Percentiles rank a stretch among this genome's conserved stretches.
These are phyloP conservation scores for Rosellinia necatrix DNA, from an alignment of 2,329 filamentous ascomycete genomes.

Conservation along the genomic window DNA sequence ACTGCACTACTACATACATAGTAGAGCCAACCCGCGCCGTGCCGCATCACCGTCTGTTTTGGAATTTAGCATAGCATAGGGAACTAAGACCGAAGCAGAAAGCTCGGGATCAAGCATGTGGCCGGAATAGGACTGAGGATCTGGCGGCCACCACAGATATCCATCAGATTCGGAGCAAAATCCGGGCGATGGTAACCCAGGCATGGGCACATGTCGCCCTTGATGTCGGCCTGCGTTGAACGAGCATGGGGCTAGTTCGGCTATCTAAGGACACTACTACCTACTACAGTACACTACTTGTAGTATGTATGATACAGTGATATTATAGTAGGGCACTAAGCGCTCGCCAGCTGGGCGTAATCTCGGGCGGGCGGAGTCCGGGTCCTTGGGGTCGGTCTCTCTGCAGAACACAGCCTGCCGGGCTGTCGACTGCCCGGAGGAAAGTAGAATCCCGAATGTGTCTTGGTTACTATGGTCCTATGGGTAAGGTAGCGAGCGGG, in stretches of 20 bases:
- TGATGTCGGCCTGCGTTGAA: too few species aligned
- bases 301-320: too few species aligned
- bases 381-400: neutral
- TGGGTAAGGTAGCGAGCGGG: too few species aligned
- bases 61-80: neutral
- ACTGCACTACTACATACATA: neutral
- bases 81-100: neutral
- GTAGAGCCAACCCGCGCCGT: conserved; percentile 17
- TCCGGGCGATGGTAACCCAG: too few species aligned
- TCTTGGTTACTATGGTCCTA: too few species aligned
- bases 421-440: neutral
- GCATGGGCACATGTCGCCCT: too few species aligned
- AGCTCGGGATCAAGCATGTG: neutral
- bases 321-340: conserved; percentile 17
- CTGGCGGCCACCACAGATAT: too few species aligned
- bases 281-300: too few species aligned
- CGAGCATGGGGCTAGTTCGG: too few species aligned
- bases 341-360: conserved; percentile 11
- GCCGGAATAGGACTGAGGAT: conserved; percentile 10
- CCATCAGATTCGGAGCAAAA: too few species aligned
- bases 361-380: conserved; percentile 18
- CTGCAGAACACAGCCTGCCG: conserved; percentile 5
- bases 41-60: conserved; percentile 12
- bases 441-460: neutral
- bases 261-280: neutral